These are phyloP conservation scores for Hygrophorus russula DNA, from an alignment of 768 basidiomycete species.

Conservation along the genomic window DNA sequence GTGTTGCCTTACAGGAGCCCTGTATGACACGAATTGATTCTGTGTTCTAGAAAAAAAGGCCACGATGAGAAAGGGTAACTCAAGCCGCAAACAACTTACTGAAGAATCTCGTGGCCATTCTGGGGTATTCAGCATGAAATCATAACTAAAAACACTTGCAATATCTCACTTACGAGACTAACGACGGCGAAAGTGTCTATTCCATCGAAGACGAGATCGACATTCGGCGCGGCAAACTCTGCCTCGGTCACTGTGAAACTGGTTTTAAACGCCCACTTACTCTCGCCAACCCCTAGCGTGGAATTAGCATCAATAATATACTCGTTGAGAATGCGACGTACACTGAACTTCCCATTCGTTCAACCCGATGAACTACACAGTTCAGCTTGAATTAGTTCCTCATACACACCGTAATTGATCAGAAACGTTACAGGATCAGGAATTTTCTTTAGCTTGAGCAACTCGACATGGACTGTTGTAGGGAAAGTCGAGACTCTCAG, in stretches of 20 bases:
- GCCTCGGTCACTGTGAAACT: slow-evolving; percentile 39
- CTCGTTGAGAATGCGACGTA: slow-evolving; percentile 21
- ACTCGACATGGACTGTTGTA: slow-evolving; percentile 81
- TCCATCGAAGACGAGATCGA: slow-evolving; percentile 82
- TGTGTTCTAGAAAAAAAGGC: slow-evolving; percentile 36
- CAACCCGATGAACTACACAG: slow-evolving; percentile 54
- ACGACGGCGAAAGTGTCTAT: slow-evolving; percentile 83
- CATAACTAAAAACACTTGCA: not conserved
- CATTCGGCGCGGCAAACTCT: slow-evolving; percentile 34
- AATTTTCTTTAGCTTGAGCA: slow-evolving; percentile 61
- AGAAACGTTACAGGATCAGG: slow-evolving; percentile 56
- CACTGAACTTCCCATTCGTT: slow-evolving; percentile 91
- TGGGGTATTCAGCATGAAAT: slow-evolving; percentile 17
- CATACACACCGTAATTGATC: not conserved
- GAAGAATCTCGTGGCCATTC: slow-evolving; percentile 65
- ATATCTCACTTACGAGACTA: slow-evolving; percentile 37
- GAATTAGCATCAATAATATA: not conserved
- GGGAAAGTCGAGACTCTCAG: slow-evolving; percentile 54
- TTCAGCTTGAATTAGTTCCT: not conserved
- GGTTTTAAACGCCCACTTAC: slow-evolving; percentile 75
- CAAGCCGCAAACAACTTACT: slow-evolving; percentile 25
- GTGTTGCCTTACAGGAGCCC: slow-evolving; percentile 43
- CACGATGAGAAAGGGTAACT: not conserved
- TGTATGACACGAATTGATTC: slow-evolving; percentile 78
- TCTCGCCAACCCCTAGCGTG: slow-evolving; percentile 74